Evolutionary conservation across 352 stramenopile species (phyloP), one percentile per base, ranked within the genome.

Genomic region (Elongisporangium anandrum): DNA sequence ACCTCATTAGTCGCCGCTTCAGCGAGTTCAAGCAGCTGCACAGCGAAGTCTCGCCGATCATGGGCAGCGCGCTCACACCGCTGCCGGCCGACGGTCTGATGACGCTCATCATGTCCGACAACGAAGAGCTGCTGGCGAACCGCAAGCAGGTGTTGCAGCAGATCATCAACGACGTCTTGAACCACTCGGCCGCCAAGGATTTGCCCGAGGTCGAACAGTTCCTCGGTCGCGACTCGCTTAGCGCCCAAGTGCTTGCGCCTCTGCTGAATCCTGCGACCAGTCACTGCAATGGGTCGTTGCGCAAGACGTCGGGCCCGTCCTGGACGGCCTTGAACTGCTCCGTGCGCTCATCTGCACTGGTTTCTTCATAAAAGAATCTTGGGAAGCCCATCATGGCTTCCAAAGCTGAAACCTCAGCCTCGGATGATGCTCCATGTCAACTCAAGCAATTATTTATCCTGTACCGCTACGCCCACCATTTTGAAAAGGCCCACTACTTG

Each of bases 1-100:
- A 90, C 68, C 59, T 77, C 12, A 81, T 90, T 56, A 79, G 69
- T 52, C 78, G 81, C 24, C 81, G 81, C 58, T 90, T 90, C 65
- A 81, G 75, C 52, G 81, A 90, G 57, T 90, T 90, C 61, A 90
- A 90, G 71, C 72, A 80, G 55, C 78, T 90, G 26, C 78, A 90
- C 67, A 63, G 69, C n/a, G 65, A 65, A 12, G 59, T 90, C 21
- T 57, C 68, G 50, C 72, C 76, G 8, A 61, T 88, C 56, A 87
- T 90, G 81, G 73, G 73, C 17, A 70, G 81, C 60, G 63, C 69
- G 53, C 74, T 85, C 63, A 82, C 76, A 52, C 52, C 81, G 10
- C 61, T 90, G 51, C 81, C 81, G 3, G 78, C 81, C n/a, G 81
- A 90, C 61, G 81, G 81, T 6, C 70, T 90, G 39, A 81, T 90